phyloP scores from a whole-genome alignment of 73 alveolate species.

The Paramecium pentaurelia region DNA sequence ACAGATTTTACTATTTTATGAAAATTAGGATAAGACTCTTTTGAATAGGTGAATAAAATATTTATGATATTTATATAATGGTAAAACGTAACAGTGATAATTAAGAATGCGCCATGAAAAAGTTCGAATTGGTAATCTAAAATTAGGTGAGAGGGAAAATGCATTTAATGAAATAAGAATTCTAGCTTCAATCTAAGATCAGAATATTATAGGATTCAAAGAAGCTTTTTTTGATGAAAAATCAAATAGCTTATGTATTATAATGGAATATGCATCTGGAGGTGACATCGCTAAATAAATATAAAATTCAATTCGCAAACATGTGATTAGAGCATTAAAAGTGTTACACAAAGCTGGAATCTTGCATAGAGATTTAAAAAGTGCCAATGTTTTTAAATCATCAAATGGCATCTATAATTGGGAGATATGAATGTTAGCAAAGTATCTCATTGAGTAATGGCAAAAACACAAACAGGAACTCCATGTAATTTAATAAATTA shows the following conservation, averaged over 20 bases:
- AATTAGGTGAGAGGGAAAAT: constrained; percentile 65
- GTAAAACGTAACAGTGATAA: constrained; percentile 70
- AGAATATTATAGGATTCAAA: constrained; percentile 63
- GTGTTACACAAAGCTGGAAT: constrained; percentile 63
- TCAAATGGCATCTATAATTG: constrained; percentile 56
- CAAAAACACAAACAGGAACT: constrained; percentile 33
- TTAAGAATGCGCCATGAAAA: constrained; percentile 69
- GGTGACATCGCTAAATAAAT: constrained; percentile 75
- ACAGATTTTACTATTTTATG: constrained; percentile 6
- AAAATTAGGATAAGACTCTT: constrained; percentile 62
- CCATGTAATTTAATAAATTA: neutral
- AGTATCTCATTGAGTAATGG: constrained; percentile 25
- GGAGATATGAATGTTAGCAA: constrained; percentile 36
- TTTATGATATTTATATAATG: neutral
- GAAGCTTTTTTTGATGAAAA: constrained; percentile 72
- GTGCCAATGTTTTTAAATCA: constrained; percentile 74
- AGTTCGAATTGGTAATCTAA: constrained; percentile 61
- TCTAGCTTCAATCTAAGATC: constrained; percentile 67
- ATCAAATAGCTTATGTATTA: constrained; percentile 56
- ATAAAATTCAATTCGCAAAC: constrained; percentile 49
- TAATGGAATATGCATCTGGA: constrained; percentile 78
- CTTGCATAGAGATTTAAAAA: constrained; percentile 73
- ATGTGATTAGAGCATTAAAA: constrained; percentile 65
- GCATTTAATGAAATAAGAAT: constrained; percentile 83
- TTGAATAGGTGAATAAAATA: constrained; percentile 72